Conservation (phyloP, 441 rosid species). For the Capsella rubella region DNA sequence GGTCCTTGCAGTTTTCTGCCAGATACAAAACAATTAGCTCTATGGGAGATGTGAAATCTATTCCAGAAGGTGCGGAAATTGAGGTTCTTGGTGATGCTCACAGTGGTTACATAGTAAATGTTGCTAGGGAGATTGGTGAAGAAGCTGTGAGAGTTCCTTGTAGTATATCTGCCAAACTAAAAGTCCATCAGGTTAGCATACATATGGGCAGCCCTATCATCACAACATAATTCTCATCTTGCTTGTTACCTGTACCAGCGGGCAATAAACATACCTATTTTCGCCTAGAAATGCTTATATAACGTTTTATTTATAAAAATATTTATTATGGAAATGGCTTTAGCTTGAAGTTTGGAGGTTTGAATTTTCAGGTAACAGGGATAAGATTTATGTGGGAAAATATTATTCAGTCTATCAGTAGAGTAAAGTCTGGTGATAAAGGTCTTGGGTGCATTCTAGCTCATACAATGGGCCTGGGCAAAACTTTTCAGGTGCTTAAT, state of each 20-base stretch:
- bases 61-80: slow-evolving; percentile 69
- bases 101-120: slow-evolving; percentile 95
- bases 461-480: slow-evolving; percentile 99
- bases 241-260: slow-evolving; percentile 15
- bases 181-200: slow-evolving; percentile 88
- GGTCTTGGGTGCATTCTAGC: slow-evolving; percentile 99
- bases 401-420: slow-evolving; percentile 86
- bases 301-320: neutral
- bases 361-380: slow-evolving; percentile 81
- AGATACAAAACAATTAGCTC: slow-evolving; percentile 63
- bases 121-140: slow-evolving; percentile 98
- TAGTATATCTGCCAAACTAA: slow-evolving; percentile 90
- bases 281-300: slow-evolving; percentile 8
- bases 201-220: slow-evolving; percentile 30
- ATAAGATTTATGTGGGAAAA: slow-evolving; percentile 99
- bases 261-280: slow-evolving; percentile 29
- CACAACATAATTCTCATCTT: slow-evolving; percentile 19
- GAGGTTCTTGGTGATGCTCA: slow-evolving; percentile 91
- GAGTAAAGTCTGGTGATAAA: slow-evolving; percentile 92
- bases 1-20: slow-evolving; percentile 85
- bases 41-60: slow-evolving; percentile 54
- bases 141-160: slow-evolving; percentile 91
- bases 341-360: slow-evolving; percentile 35
- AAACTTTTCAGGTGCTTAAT: slow-evolving; percentile 92
- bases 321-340: slow-evolving; percentile 12